Conservation (phyloP, 306 rosid species). For the Hippophae rhamnoides region DNA sequence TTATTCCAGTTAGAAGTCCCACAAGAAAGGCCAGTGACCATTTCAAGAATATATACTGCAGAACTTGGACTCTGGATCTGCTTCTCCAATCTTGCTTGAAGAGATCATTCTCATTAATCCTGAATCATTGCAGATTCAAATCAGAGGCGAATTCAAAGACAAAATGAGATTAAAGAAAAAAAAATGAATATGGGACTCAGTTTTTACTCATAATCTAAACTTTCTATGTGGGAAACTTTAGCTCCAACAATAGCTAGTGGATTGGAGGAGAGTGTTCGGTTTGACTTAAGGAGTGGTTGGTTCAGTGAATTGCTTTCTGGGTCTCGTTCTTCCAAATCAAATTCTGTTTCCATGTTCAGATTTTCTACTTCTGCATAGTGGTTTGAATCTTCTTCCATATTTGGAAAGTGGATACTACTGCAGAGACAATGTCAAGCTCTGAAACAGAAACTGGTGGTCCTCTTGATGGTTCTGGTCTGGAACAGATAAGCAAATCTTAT, state of each 20-base stretch:
- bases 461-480: background rate
- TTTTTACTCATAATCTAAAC: conserved; percentile 75
- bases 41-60: conserved; percentile 64
- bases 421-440: conserved; percentile 4
- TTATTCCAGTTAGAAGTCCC: conserved; percentile 75
- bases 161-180: background rate
- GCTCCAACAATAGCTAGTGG: conserved; percentile 73
- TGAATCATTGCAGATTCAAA: conserved; percentile 25
- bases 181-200: no score
- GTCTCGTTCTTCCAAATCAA: conserved; percentile 45
- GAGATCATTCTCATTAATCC: conserved; percentile 84
- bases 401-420: conserved; percentile 4
- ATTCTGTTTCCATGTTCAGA: conserved; percentile 32
- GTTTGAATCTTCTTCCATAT: conserved; percentile 44
- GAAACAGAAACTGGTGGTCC: background rate
- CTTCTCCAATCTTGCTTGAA: conserved; percentile 92
- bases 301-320: conserved; percentile 52
- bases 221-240: conserved; percentile 71
- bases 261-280: conserved; percentile 53
- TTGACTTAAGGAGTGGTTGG: conserved; percentile 56
- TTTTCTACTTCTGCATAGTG: conserved; percentile 16
- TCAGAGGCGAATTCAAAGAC: conserved; percentile 2
- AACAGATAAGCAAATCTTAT: background rate
- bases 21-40: conserved; percentile 72
- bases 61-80: conserved; percentile 62